Conservation (phyloP, 1,139 yeast species). For the Nakaseomyces nivariensis region DNA sequence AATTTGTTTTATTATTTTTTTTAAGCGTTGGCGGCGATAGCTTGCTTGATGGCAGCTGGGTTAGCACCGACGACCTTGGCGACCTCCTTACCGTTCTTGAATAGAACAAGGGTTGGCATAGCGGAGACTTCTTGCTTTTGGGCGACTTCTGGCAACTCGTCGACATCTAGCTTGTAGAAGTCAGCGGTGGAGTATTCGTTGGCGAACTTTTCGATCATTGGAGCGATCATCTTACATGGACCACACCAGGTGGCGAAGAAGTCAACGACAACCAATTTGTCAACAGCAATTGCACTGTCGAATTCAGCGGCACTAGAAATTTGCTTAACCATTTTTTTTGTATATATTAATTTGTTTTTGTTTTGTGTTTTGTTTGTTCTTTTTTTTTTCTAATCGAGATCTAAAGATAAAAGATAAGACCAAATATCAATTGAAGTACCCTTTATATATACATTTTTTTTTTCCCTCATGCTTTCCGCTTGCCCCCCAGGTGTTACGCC, state of each 20-base stretch:
- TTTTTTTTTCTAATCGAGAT: background rate
- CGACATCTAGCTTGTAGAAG: conserved; percentile 82
- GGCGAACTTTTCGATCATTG: conserved; percentile 71
- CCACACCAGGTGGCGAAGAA: conserved; percentile 97
- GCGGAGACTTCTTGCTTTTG: conserved; percentile 64
- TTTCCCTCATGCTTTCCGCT: too few relatives aligned
- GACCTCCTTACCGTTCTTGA: conserved; percentile 64
- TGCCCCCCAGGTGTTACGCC: too few relatives aligned
- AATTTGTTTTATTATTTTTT: conserved; percentile 3
- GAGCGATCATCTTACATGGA: conserved; percentile 93
- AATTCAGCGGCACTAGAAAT: conserved; percentile 50
- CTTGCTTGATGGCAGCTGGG: conserved; percentile 69
- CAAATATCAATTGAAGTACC: too few relatives aligned
- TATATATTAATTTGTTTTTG: conserved; percentile 1
- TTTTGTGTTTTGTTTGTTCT: conserved; percentile 7
- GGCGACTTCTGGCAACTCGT: conserved; percentile 65
- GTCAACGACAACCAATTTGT: conserved; percentile 75
- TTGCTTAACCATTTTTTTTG: conserved; percentile 34
- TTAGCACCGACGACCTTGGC: conserved; percentile 80
- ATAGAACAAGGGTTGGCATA: conserved; percentile 82
- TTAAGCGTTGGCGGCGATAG: conserved; percentile 48
- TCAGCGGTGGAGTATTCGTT: conserved; percentile 46
- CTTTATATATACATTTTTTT: too few relatives aligned
- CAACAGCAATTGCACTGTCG: conserved; percentile 42
- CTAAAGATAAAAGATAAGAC: too few relatives aligned